A percentile compares a stretch with the other conserved stretches of the same genome.
These are phyloP conservation scores for Pyricularia sp. DNA, from an alignment of 2,329 filamentous ascomycete genomes.

Conservation along the genomic window DNA sequence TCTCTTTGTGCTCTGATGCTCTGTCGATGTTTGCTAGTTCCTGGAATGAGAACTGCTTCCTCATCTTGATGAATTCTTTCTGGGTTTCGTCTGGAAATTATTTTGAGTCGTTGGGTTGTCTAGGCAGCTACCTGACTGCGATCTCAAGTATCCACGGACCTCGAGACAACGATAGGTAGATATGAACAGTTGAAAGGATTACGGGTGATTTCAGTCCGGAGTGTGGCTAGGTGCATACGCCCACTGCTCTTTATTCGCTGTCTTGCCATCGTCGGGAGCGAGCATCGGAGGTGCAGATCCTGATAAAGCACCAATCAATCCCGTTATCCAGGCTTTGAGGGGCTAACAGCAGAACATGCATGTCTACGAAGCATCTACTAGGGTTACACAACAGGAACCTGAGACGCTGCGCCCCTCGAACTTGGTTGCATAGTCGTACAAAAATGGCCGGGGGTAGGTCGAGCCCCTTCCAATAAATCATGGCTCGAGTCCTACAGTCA, in stretches of 20 bases:
- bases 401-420: neutral
- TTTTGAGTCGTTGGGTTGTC: neutral
- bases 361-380: neutral
- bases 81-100: neutral
- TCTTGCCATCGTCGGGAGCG: neutral
- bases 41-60: neutral
- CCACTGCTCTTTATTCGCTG: neutral
- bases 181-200: neutral
- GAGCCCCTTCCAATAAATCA: neutral
- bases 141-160: neutral
- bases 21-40: neutral
- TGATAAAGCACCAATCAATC: neutral
- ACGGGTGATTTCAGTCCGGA: neutral
- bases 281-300: too few relatives aligned
- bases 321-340: neutral
- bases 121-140: neutral
- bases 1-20: neutral
- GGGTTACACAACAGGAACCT: neutral
- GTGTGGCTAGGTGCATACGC: neutral
- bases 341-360: neutral
- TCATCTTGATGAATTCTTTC: neutral
- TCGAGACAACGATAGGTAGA: neutral
- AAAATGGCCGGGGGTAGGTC: neutral
- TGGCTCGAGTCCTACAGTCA: neutral
- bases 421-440: neutral